Evolutionary conservation across 176 grass and related monocot species (phyloP).

Genomic region (Avena insularis): DNA sequence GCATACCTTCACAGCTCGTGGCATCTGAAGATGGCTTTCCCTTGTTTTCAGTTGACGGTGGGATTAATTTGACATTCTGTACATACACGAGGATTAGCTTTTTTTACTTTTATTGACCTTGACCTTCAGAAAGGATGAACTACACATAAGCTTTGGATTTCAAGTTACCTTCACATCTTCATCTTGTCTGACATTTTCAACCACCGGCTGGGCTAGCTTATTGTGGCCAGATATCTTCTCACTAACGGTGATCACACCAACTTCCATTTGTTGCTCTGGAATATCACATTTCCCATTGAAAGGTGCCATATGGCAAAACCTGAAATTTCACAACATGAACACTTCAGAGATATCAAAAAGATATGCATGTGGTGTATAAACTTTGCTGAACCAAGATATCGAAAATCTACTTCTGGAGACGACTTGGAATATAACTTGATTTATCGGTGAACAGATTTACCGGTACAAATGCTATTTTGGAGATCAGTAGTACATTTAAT

Average conservation of each 20-base stretch:
- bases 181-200: conserved; percentile 10
- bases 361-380: neutral
- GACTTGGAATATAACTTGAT: neutral
- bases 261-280: conserved; percentile 62
- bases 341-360: conserved; percentile 26
- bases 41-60: neutral
- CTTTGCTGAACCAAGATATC: neutral
- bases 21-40: conserved; percentile 6
- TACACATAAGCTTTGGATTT: conserved; percentile 9
- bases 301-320: conserved; percentile 88
- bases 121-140: neutral
- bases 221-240: conserved; percentile 56
- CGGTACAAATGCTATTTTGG: neutral
- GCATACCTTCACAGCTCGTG: conserved; percentile 22
- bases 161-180: conserved; percentile 42
- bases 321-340: conserved; percentile 35
- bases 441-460: neutral
- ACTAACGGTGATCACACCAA: conserved; percentile 51
- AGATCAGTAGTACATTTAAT: too few species aligned
- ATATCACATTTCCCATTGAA: conserved; percentile 69
- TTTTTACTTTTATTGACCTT: neutral
- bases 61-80: conserved; percentile 14
- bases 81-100: neutral
- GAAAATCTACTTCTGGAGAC: neutral
- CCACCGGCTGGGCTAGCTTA: neutral